Conservation (phyloP, 1,139 yeast genomes). For the Schizosaccharomyces versatilis region DNA sequence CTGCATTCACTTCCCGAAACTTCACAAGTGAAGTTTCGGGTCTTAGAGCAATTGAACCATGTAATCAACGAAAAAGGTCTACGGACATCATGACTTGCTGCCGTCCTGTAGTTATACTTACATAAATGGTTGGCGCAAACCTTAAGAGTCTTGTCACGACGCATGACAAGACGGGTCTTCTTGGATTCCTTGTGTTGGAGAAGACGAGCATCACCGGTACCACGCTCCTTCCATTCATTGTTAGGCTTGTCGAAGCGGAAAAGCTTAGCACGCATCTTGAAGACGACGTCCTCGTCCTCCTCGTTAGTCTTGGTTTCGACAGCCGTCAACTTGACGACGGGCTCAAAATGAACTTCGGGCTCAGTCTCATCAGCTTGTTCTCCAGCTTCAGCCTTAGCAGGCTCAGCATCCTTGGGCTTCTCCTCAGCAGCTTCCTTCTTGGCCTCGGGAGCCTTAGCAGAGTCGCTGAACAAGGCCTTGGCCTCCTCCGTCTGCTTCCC, state of each 20-base stretch:
- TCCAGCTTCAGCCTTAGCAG: neutral
- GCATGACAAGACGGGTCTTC: conserved; percentile 81
- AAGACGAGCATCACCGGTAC: conserved; percentile 94
- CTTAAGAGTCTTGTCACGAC: conserved; percentile 95
- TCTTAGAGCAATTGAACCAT: too few species aligned
- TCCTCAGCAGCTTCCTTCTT: neutral
- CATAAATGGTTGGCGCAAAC: conserved; percentile 89
- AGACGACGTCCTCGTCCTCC: conserved; percentile 76
- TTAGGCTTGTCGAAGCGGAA: conserved; percentile 66
- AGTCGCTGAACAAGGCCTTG: conserved; percentile 1
- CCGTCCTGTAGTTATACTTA: conserved; percentile 3
- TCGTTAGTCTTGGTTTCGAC: conserved; percentile 94
- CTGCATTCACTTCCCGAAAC: too few species aligned
- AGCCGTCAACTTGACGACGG: conserved; percentile 79
- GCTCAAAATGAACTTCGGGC: conserved; percentile 85
- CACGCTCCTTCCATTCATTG: conserved; percentile 98
- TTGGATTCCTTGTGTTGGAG: conserved; percentile 63
- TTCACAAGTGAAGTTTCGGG: neutral
- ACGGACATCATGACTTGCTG: neutral
- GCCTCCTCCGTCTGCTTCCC: conserved; percentile 3
- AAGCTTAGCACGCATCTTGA: conserved; percentile 72
- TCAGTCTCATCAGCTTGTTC: neutral
- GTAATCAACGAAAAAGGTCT: too few species aligned
- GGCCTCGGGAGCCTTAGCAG: neutral
- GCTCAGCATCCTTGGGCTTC: neutral